These are phyloP conservation scores for Lactarius evosmus DNA, from an alignment of 768 basidiomycete genomes.

Conservation along the genomic window DNA sequence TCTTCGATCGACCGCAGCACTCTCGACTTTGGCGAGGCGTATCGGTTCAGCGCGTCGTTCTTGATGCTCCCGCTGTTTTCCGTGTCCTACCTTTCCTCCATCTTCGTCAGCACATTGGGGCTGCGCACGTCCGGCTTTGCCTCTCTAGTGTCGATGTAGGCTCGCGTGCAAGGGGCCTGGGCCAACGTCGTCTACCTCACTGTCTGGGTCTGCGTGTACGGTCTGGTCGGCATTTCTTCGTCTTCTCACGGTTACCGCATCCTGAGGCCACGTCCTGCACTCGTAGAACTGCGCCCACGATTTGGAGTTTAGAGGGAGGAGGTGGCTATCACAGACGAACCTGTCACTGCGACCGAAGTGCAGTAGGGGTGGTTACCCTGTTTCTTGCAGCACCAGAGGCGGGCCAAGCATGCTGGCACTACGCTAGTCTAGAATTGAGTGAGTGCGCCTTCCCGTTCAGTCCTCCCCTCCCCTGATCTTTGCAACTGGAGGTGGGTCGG, in stretches of 20 bases:
- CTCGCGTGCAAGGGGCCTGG: conserved; percentile 79
- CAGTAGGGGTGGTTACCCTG: conserved; percentile 63
- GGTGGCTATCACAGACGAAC: conserved; percentile 65
- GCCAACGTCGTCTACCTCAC: conserved; percentile 83
- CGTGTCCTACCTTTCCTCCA: conserved; percentile 88
- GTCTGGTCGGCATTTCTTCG: conserved; percentile 74
- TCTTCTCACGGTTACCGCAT: conserved; percentile 88
- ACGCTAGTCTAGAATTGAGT: conserved; percentile 34
- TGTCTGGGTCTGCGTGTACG: conserved; percentile 80
- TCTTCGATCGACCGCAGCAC: conserved; percentile 66
- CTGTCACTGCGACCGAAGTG: conserved; percentile 67
- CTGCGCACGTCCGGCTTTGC: conserved; percentile 81
- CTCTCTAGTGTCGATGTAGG: conserved; percentile 89
- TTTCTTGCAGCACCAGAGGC: conserved; percentile 56
- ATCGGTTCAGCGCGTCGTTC: conserved; percentile 86
- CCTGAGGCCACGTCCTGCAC: conserved; percentile 92
- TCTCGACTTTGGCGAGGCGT: conserved; percentile 75
- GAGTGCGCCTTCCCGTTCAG: conserved; percentile 39
- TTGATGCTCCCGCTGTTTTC: conserved; percentile 69
- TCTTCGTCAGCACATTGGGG: conserved; percentile 84
- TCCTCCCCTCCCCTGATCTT: conserved; percentile 55
- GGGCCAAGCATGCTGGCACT: conserved; percentile 30
- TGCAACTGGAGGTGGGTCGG: conserved; percentile 76
- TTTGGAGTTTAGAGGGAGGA: conserved; percentile 71
- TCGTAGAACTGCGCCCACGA: conserved; percentile 93